Evolutionary conservation across 2,329 filamentous ascomycete genomes (phyloP), one percentile per base, ranked within the genome.

Genomic region (Oidium heveae): DNA sequence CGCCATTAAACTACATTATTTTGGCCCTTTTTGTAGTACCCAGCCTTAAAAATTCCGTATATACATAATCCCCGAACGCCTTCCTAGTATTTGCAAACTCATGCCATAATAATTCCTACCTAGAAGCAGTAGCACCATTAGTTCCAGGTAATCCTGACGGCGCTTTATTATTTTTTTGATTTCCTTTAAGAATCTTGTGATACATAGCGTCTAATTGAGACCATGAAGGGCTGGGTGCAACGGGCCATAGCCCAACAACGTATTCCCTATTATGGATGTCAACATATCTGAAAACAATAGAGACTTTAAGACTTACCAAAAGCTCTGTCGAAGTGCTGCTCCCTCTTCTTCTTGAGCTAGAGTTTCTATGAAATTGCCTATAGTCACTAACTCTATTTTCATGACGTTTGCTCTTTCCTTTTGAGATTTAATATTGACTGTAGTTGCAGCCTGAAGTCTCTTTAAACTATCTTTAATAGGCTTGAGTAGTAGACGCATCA

Each of bases 331-430:
- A 7, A 66, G 57, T 41, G 61, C 59, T 20, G 60, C 58, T 7
- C 59, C 58, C 53, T 62, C 60, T 49, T 59, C 59, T 16, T 63
- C 62, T 20, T 57, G 55, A 51, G 58, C 54, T 41, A 65, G 56
- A 41, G 68, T 68, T 52, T 75, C 72, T 57, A 82, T 74, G 61
- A 79, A 80, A 55, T 75, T 73, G 54, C 79, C 79, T 64, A 82
- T 78, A 4, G 71, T 71, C 44, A 79, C 69, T 39, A 82, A 67
- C 61, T 80, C 75, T 32, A 70, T 68, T 60, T 79, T 79, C 62
- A 82, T 74, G 46, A 79, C 72, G 61, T 70, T 73, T 22, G 80
- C 74, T 47, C 80, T 72, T 54, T 76, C 72, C 59, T 80, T 78
- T 61, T 76, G 75, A 32, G 74, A 76, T 55, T 76, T 77, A 57